Evolutionary conservation across 345 rosid genomes (phyloP).

Genomic region (Brassica carinata): DNA sequence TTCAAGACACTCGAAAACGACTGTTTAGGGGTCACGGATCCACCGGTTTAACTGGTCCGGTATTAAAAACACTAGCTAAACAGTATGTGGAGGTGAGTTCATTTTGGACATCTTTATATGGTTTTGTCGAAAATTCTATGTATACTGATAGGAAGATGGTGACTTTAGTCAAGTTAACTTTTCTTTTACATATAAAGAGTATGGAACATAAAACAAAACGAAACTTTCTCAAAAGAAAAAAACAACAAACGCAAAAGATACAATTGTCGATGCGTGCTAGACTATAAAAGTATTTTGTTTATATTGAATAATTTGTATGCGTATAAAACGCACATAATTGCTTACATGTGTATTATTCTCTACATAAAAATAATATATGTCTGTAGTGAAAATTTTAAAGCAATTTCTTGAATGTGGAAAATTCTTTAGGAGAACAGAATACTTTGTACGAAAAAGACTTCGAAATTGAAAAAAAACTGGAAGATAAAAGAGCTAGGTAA

Average conservation of each 20-base stretch:
- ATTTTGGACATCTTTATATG: neutral
- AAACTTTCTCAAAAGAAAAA: neutral
- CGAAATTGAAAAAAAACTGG: neutral
- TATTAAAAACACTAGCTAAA: slow-evolving; percentile 22
- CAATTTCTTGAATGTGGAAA: neutral
- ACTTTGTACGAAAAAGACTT: neutral
- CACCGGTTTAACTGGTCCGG: slow-evolving; percentile 31
- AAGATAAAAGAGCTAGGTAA: slow-evolving; percentile 16
- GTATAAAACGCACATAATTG: slow-evolving; percentile 16
- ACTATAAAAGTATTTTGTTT: neutral
- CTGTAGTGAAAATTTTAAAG: neutral
- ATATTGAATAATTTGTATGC: neutral
- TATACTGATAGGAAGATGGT: slow-evolving; percentile 30
- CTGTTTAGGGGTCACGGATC: slow-evolving; percentile 30
- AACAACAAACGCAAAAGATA: neutral
- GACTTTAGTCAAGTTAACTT: slow-evolving; percentile 15
- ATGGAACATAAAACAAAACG: neutral
- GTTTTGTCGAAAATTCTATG: slow-evolving; percentile 19
- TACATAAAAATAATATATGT: neutral
- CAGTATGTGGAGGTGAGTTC: slow-evolving; percentile 30
- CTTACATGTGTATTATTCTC: neutral
- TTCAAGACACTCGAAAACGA: slow-evolving; percentile 8
- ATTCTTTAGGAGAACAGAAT: neutral
- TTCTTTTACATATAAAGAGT: neutral
- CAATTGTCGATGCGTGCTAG: slow-evolving; percentile 25